Evolutionary conservation across 257 asterid species (phyloP).

Genomic region (Ocimum tenuiflorum): DNA sequence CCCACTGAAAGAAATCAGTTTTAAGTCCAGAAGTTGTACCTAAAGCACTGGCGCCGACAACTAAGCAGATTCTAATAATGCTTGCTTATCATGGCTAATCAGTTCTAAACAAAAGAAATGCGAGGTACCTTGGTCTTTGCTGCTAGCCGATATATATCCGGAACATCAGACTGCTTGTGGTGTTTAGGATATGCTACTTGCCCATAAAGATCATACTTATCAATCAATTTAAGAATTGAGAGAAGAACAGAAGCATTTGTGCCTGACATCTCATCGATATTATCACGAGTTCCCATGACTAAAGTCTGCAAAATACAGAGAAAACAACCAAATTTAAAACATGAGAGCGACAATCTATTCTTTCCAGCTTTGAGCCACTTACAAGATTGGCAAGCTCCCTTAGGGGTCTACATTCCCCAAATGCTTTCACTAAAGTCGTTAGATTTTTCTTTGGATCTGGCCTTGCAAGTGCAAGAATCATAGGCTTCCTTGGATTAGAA

Average conservation of each 20-base stretch:
- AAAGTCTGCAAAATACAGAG: slow-evolving; percentile 59
- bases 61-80: too few relatives aligned
- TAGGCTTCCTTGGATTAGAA: slow-evolving; percentile 94
- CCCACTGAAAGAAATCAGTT: slow-evolving; percentile 1
- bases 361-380: slow-evolving; percentile 20
- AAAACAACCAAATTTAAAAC: slow-evolving; percentile 14
- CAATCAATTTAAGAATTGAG: slow-evolving; percentile 85
- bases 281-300: slow-evolving; percentile 93
- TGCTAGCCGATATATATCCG: slow-evolving; percentile 87
- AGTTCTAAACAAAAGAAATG: slow-evolving; percentile 1
- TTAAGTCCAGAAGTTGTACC: background rate
- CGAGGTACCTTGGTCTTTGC: slow-evolving; percentile 84
- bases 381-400: slow-evolving; percentile 97
- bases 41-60: background rate
- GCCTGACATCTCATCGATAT: slow-evolving; percentile 92
- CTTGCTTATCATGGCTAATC: background rate
- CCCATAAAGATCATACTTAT: slow-evolving; percentile 92
- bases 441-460: slow-evolving; percentile 98
- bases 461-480: slow-evolving; percentile 99
- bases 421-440: slow-evolving; percentile 88
- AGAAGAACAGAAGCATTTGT: slow-evolving; percentile 76
- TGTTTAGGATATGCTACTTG: slow-evolving; percentile 98
- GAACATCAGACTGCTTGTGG: slow-evolving; percentile 91
- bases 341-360: slow-evolving; percentile 11
- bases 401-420: slow-evolving; percentile 94